A percentile compares a stretch with the other conserved stretches of the same genome.
Conservation (phyloP, 106 monocot species). For the Vanilla planifolia region DNA sequence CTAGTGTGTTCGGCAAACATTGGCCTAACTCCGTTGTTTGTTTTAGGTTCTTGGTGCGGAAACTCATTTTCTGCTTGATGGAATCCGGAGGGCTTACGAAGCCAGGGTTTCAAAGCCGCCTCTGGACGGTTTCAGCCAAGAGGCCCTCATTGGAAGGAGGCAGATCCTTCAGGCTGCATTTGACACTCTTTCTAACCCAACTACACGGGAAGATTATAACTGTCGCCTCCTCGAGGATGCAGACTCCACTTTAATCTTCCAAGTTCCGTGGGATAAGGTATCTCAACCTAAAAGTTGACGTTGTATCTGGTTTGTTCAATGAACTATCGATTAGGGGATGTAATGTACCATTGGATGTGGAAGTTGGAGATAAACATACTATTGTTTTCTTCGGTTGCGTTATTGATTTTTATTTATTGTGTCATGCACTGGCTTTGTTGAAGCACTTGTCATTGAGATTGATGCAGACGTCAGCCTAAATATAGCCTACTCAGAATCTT, state of each 20-base stretch:
- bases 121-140: slow-evolving; percentile 62
- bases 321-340: too few relatives aligned
- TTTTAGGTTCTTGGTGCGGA: slow-evolving; percentile 77
- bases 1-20: background rate
- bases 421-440: too few relatives aligned
- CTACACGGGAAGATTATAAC: slow-evolving; percentile 56
- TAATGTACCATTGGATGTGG: too few relatives aligned
- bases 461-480: too few relatives aligned
- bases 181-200: slow-evolving; percentile 44
- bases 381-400: too few relatives aligned
- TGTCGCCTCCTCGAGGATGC: slow-evolving; percentile 49
- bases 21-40: background rate
- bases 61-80: slow-evolving; percentile 76
- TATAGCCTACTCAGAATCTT: too few relatives aligned
- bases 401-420: too few relatives aligned
- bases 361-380: too few relatives aligned
- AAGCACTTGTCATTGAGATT: too few relatives aligned
- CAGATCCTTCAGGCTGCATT: slow-evolving; percentile 87
- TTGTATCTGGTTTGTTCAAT: too few relatives aligned
- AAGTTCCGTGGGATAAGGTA: slow-evolving; percentile 85
- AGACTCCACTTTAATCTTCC: slow-evolving; percentile 28
- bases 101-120: slow-evolving; percentile 56
- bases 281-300: background rate
- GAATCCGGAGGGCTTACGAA: slow-evolving; percentile 77
- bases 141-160: slow-evolving; percentile 67